Conservation (phyloP, 352 stramenopile species). For the Phytopythium aichiense region DNA sequence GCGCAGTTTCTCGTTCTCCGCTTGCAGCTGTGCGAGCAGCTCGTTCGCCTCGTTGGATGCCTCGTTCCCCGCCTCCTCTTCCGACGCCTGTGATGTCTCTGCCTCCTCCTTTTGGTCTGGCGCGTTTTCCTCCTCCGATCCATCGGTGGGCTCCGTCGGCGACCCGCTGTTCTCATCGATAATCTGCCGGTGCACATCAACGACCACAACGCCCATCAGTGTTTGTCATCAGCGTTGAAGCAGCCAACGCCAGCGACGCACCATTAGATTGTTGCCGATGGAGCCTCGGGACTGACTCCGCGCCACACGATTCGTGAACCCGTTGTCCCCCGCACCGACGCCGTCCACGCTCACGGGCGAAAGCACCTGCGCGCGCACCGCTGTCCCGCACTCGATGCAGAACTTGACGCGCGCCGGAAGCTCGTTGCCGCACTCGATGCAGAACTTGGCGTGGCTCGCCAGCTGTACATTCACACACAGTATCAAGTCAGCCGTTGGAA, state of each 20-base stretch:
- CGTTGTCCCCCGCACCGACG: conserved; percentile 14
- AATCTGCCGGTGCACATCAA: conserved; percentile 22
- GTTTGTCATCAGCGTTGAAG: not conserved
- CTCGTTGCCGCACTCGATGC: conserved; percentile 83
- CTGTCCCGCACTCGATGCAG: conserved; percentile 82
- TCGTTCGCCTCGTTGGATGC: conserved; percentile 26
- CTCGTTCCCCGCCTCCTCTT: conserved; percentile 14
- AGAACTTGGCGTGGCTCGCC: conserved; percentile 69
- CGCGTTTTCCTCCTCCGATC: conserved; percentile 50
- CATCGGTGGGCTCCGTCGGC: conserved; percentile 47
- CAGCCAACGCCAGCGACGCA: conserved; percentile 9
- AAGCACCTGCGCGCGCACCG: conserved; percentile 46
- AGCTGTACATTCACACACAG: conserved; percentile 22
- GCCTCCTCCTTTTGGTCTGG: conserved; percentile 28
- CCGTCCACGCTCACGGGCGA: conserved; percentile 40
- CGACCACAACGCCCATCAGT: not conserved
- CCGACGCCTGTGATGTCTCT: conserved; percentile 21
- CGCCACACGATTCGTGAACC: conserved; percentile 20
- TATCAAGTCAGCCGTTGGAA: too few relatives aligned
- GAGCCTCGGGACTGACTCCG: conserved; percentile 42
- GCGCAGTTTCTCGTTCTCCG: conserved; percentile 75
- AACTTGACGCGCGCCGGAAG: conserved; percentile 76
- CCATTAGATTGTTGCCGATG: conserved; percentile 42
- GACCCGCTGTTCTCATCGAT: conserved; percentile 72
- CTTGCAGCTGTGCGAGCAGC: conserved; percentile 47